A percentile compares a stretch with the other conserved stretches of the same genome.
Conservation (phyloP, 2,329 filamentous ascomycete species). For the Monilinia laxa region DNA sequence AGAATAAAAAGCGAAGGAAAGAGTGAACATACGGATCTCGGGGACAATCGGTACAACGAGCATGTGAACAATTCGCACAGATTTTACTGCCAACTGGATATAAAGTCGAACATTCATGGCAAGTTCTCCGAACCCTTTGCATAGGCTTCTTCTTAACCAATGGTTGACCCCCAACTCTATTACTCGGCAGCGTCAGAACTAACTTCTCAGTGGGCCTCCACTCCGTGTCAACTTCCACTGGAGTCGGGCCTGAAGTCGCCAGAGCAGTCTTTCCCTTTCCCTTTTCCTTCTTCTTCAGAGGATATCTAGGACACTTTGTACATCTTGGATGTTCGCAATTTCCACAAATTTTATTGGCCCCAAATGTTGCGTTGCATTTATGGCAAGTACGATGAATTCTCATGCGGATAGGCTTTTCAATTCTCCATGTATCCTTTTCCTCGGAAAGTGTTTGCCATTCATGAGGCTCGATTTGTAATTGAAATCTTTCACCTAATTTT, state of each 20-base stretch:
- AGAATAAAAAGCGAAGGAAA: not conserved
- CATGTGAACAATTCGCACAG: constrained; percentile 69
- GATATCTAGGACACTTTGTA: constrained; percentile 75
- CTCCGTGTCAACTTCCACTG: constrained; percentile 33
- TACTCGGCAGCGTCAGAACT: constrained; percentile 62
- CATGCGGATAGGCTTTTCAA: constrained; percentile 76
- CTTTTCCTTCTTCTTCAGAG: constrained; percentile 53
- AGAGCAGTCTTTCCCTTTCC: constrained; percentile 50
- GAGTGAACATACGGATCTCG: constrained; percentile 67
- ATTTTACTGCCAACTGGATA: constrained; percentile 60
- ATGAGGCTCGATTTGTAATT: constrained; percentile 40
- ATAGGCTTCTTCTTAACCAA: constrained; percentile 68
- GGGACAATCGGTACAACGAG: constrained; percentile 77
- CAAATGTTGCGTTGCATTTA: constrained; percentile 73
- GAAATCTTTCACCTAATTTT: constrained; percentile 43
- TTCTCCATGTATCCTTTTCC: constrained; percentile 46
- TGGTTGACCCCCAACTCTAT: constrained; percentile 63
- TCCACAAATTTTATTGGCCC: constrained; percentile 68
- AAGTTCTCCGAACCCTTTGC: constrained; percentile 72
- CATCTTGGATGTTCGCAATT: constrained; percentile 79
- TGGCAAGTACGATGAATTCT: constrained; percentile 79
- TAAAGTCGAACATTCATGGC: constrained; percentile 68
- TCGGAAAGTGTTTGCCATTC: constrained; percentile 33
- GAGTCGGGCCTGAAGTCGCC: constrained; percentile 46
- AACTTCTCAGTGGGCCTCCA: constrained; percentile 44